Conservation (phyloP, 1,284 basidiomycete genomes). For the Malassezia slooffiae region DNA sequence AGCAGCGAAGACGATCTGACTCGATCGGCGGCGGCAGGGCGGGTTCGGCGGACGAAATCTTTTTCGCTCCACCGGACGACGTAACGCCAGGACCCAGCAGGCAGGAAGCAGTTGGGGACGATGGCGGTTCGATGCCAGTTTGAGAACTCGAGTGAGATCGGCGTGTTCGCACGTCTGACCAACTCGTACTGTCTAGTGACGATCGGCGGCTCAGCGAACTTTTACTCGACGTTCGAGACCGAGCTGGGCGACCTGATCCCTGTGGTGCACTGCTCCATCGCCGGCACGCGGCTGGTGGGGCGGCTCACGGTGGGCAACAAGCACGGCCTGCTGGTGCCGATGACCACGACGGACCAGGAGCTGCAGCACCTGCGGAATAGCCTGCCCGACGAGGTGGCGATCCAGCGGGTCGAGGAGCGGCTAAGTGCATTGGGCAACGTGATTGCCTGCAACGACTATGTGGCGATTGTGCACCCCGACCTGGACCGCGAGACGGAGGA, state of each 20-base stretch:
- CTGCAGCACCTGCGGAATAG: conserved; percentile 93
- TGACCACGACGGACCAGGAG: conserved; percentile 93
- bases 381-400: conserved; percentile 78
- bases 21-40: no score
- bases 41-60: no score
- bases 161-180: conserved; percentile 70
- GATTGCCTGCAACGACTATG: conserved; percentile 72
- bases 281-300: conserved; percentile 85
- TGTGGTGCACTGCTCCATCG: conserved; percentile 93
- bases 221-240: conserved; percentile 92
- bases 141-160: conserved; percentile 92
- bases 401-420: conserved; percentile 93
- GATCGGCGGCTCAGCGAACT: conserved; percentile 90
- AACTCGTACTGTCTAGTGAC: conserved; percentile 60
- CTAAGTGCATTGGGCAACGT: conserved; percentile 94
- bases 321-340: conserved; percentile 89
- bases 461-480: conserved; percentile 57
- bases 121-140: conserved; percentile 53
- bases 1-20: no score
- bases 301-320: conserved; percentile 76
- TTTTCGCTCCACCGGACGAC: no score
- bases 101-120: no score
- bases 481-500: conserved; percentile 98
- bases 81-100: no score
- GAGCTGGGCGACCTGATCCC: conserved; percentile 88